These are phyloP conservation scores for Sporopachydermia cereana DNA, from an alignment of 1,139 yeast genomes.

Conservation along the genomic window DNA sequence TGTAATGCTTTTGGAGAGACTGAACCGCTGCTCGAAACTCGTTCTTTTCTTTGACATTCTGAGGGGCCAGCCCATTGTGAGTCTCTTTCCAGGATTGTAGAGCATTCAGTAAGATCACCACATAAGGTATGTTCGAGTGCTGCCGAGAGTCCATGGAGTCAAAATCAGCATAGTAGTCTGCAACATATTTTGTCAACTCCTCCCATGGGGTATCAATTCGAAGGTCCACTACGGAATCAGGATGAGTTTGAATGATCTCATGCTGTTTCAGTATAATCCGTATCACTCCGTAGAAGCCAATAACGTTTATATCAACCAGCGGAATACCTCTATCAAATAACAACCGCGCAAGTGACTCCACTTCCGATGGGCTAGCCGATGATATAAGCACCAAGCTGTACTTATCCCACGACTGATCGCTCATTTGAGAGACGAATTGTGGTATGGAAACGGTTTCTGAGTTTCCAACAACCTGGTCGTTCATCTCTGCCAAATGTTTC, in stretches of 20 bases:
- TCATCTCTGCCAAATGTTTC: conserved; percentile 40
- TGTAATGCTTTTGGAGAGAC: conserved; percentile 26
- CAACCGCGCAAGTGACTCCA: conserved; percentile 25
- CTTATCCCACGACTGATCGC: conserved; percentile 31
- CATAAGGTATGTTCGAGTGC: conserved; percentile 64
- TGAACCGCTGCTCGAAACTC: conserved; percentile 31
- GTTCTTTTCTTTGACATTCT: conserved; percentile 34
- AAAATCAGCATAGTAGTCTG: conserved; percentile 33
- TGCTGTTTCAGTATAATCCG: conserved; percentile 42
- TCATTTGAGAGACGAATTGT: conserved; percentile 12
- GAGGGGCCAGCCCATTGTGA: conserved; percentile 31
- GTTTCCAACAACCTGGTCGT: conserved; percentile 42
- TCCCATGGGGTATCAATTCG: conserved; percentile 70
- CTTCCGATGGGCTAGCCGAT: conserved; percentile 17
- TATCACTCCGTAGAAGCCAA: conserved; percentile 63
- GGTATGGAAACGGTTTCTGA: conserved; percentile 21
- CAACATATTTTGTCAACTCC: conserved; percentile 44
- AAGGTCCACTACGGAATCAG: conserved; percentile 52
- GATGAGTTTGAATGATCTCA: conserved; percentile 69
- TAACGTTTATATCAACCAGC: conserved; percentile 36
- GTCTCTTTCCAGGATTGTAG: conserved; percentile 32
- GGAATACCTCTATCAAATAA: conserved; percentile 42
- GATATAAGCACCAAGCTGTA: conserved; percentile 45
- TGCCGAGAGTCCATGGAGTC: conserved; percentile 35
- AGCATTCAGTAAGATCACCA: conserved; percentile 52